Conservation (phyloP, 2,329 filamentous ascomycete genomes). For the Coniochaeta prunicola region DNA sequence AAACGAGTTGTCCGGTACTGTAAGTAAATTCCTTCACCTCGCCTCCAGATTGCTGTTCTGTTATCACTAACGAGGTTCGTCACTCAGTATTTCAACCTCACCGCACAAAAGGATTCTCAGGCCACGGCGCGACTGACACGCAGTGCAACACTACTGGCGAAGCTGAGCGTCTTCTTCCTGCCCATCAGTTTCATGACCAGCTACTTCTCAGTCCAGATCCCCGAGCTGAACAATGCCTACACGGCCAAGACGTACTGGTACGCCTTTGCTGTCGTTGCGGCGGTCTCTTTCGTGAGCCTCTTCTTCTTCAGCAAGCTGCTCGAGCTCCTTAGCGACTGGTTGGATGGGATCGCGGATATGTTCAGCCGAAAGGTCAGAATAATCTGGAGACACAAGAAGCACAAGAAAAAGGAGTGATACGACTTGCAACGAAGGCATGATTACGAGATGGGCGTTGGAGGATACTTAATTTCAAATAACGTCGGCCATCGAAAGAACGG, state of each 20-base stretch:
- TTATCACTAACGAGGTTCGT: background rate
- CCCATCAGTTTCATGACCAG: slow-evolving; percentile 68
- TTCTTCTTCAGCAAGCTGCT: slow-evolving; percentile 43
- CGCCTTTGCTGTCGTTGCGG: slow-evolving; percentile 56
- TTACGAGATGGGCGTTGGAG: background rate
- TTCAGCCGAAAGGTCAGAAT: background rate
- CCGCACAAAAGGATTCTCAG: slow-evolving; percentile 66
- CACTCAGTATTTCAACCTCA: slow-evolving; percentile 66
- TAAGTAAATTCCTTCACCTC: slow-evolving; percentile 25
- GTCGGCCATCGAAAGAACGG: no score
- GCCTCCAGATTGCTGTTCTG: background rate
- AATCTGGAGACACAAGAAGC: background rate
- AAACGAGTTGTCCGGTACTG: slow-evolving; percentile 60
- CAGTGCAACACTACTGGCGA: slow-evolving; percentile 65
- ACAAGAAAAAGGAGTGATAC: background rate
- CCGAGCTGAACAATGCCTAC: slow-evolving; percentile 45
- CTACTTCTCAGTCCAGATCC: slow-evolving; percentile 64
- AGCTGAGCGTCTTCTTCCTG: slow-evolving; percentile 68
- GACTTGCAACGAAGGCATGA: background rate
- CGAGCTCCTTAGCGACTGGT: slow-evolving; percentile 35
- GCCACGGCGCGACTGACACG: slow-evolving; percentile 65
- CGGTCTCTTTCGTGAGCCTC: slow-evolving; percentile 49
- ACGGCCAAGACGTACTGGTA: slow-evolving; percentile 59
- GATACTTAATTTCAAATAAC: background rate
- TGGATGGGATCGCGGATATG: slow-evolving; percentile 27